Percentiles rank a stretch among this genome's conserved stretches.
Evolutionary conservation across 345 rosid species (phyloP).

Genomic region (Cardamine occulta): DNA sequence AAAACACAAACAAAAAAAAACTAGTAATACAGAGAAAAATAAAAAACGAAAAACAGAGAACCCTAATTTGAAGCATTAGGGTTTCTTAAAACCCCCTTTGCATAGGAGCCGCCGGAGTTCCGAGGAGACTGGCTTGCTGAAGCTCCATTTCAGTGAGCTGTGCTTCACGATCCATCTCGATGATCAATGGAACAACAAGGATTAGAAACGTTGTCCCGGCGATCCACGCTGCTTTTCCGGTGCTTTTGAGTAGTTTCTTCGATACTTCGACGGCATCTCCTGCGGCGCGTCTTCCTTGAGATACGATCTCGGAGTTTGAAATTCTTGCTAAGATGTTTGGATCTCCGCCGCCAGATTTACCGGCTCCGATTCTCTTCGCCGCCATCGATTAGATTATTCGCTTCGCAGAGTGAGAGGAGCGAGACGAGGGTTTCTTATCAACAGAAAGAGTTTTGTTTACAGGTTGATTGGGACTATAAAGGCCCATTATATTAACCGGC

Average conservation of each 20-base stretch:
- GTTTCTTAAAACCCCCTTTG: constrained; percentile 29
- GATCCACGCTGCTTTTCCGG: constrained; percentile 90
- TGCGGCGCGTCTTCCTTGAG: constrained; percentile 51
- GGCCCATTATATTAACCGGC: neutral
- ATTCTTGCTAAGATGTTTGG: constrained; percentile 51
- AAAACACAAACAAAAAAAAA: neutral
- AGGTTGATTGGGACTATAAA: neutral
- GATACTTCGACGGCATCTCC: constrained; percentile 56
- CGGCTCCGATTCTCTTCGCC: constrained; percentile 60
- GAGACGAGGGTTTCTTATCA: constrained; percentile 26
- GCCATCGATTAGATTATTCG: constrained; percentile 28
- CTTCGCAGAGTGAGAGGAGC: neutral
- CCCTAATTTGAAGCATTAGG: constrained; percentile 10
- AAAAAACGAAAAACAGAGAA: neutral
- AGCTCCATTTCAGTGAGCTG: constrained; percentile 63
- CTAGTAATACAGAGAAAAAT: neutral
- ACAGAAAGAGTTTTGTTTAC: neutral
- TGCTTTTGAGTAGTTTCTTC: constrained; percentile 65
- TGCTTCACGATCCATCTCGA: constrained; percentile 79
- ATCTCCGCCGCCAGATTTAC: constrained; percentile 41
- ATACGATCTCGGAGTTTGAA: constrained; percentile 48
- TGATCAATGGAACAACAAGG: constrained; percentile 68
- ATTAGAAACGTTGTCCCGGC: constrained; percentile 74
- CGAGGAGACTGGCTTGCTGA: constrained; percentile 74
- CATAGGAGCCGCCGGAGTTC: constrained; percentile 50